Conservation (phyloP, 176 grass and related monocot genomes). For the Rhynchospora breviuscula region DNA sequence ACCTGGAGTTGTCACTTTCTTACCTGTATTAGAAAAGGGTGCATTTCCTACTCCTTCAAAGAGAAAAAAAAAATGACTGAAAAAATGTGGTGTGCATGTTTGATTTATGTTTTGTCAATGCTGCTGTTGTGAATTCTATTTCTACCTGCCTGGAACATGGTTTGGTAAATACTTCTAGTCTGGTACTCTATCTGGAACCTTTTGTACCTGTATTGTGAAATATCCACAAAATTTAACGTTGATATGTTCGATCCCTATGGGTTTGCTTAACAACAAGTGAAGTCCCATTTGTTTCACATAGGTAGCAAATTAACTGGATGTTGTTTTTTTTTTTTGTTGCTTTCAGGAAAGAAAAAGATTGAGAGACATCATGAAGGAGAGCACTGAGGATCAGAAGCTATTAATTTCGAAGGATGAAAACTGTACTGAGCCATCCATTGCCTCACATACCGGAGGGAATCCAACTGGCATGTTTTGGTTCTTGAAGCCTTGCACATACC, state of each 20-base stretch:
- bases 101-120: too few relatives aligned
- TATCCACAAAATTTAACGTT: not conserved
- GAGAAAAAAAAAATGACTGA: too few relatives aligned
- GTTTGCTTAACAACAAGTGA: not conserved
- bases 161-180: not conserved
- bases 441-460: slow-evolving; percentile 48
- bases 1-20: too few relatives aligned
- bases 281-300: not conserved
- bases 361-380: slow-evolving; percentile 54
- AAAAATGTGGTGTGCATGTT: too few relatives aligned
- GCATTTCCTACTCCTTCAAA: too few relatives aligned
- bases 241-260: not conserved
- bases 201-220: not conserved
- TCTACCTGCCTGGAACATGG: too few relatives aligned
- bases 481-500: slow-evolving; percentile 86
- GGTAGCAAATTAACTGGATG: not conserved
- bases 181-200: not conserved
- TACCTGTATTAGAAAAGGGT: too few relatives aligned
- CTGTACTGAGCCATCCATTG: slow-evolving; percentile 19
- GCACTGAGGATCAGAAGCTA: slow-evolving; percentile 46
- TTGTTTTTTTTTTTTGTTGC: slow-evolving; percentile 5
- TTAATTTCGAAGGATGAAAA: slow-evolving; percentile 50
- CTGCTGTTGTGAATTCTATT: too few relatives aligned
- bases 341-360: slow-evolving; percentile 54
- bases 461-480: slow-evolving; percentile 89